phyloP scores from a whole-genome alignment of 257 asterid genomes.

The Solanum bukasovii region DNA sequence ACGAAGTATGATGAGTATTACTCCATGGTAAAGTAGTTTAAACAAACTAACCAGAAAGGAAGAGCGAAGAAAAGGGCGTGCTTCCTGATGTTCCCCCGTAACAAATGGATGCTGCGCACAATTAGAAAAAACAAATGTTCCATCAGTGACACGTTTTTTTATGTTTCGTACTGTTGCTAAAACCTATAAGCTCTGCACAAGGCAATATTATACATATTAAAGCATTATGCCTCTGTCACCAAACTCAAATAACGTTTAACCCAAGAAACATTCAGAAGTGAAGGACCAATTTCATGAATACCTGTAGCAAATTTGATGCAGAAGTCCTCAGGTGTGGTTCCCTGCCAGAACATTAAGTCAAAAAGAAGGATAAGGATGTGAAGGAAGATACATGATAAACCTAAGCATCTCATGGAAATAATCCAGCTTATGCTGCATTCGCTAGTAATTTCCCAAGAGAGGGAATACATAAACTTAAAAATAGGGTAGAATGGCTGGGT shows the following conservation, averaged over 20 bases:
- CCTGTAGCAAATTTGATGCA: constrained; percentile 90
- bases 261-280: not conserved
- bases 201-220: not conserved
- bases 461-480: not conserved
- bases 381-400: not conserved
- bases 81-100: constrained; percentile 63
- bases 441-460: not conserved
- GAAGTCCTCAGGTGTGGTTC: constrained; percentile 79
- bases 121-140: constrained; percentile 6
- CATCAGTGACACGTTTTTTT: not conserved
- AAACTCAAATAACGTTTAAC: not conserved
- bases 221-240: not conserved
- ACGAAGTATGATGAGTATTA: not conserved
- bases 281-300: constrained; percentile 11
- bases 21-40: constrained; percentile 1
- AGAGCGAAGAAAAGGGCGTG: constrained; percentile 40
- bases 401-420: not conserved
- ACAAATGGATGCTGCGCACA: constrained; percentile 89
- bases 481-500: not conserved
- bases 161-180: not conserved
- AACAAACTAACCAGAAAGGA: constrained; percentile 42
- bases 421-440: not conserved
- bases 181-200: not conserved
- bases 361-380: constrained; percentile 7
- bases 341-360: constrained; percentile 34